Percentiles rank a stretch among this genome's conserved stretches.
Conservation (phyloP, 345 rosid genomes). For the Punica granatum region DNA sequence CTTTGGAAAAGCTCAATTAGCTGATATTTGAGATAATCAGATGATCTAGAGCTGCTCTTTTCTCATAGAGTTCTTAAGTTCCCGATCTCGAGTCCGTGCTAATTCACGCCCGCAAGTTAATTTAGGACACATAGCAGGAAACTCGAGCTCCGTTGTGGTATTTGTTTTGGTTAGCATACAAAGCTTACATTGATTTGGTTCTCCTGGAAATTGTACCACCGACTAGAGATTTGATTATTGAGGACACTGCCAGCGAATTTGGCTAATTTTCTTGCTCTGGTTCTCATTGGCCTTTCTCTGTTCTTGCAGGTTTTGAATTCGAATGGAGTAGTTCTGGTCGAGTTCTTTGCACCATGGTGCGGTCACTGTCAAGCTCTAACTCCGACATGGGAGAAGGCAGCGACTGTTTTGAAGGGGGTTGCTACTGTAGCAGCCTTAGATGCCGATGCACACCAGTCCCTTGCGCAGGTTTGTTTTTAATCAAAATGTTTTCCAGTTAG, state of each 20-base stretch:
- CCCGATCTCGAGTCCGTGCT: neutral
- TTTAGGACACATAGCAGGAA: neutral
- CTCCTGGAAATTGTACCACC: neutral
- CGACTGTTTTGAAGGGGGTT: constrained; percentile 70
- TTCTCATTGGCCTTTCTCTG: neutral
- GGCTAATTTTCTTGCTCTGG: neutral
- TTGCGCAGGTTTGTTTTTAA: constrained; percentile 62
- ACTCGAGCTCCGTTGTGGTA: neutral
- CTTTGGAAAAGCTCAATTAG: neutral
- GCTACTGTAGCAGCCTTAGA: constrained; percentile 94
- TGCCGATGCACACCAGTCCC: constrained; percentile 90
- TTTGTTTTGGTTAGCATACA: neutral
- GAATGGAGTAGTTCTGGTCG: constrained; percentile 81
- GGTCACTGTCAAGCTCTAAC: constrained; percentile 92
- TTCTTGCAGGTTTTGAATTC: constrained; percentile 68
- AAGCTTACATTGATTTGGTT: neutral
- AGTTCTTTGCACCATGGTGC: constrained; percentile 99
- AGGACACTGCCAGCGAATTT: too few species aligned
- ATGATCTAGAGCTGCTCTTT: neutral
- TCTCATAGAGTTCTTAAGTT: neutral
- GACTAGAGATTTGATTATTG: neutral
- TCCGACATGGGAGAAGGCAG: constrained; percentile 95
- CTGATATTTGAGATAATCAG: too few species aligned
- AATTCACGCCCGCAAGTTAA: neutral
- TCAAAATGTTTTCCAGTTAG: too few species aligned